Percentiles rank a stretch among this genome's conserved stretches.
Evolutionary conservation across 177 flowering plant genomes (phyloP).

Genomic region (Vitis hybrid): DNA sequence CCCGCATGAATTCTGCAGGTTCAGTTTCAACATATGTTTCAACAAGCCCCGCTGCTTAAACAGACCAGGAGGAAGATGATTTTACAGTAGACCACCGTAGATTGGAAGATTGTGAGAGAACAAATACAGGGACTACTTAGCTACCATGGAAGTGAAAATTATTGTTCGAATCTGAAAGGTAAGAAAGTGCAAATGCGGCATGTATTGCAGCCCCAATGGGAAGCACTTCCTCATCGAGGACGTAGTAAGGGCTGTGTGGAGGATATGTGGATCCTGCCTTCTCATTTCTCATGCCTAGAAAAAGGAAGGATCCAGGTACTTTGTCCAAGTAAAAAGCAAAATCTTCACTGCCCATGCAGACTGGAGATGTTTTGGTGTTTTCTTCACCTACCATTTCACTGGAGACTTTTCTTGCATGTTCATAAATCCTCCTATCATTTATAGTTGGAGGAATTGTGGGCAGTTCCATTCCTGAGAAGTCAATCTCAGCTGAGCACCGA

Average conservation of each 20-base stretch:
- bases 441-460: slow-evolving; percentile 51
- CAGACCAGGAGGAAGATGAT: too few relatives aligned
- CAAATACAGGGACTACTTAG: not conserved
- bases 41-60: too few relatives aligned
- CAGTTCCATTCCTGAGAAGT: slow-evolving; percentile 34
- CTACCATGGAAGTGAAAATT: not conserved
- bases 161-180: slow-evolving; percentile 19
- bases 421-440: slow-evolving; percentile 39
- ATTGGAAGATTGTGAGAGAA: too few relatives aligned
- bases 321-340: slow-evolving; percentile 53
- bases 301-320: slow-evolving; percentile 46
- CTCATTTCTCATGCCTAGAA: slow-evolving; percentile 49
- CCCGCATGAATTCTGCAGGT: too few relatives aligned
- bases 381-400: slow-evolving; percentile 38
- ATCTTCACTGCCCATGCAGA: slow-evolving; percentile 59
- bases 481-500: slow-evolving; percentile 44
- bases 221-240: slow-evolving; percentile 52
- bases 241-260: slow-evolving; percentile 52
- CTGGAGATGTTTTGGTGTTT: slow-evolving; percentile 26
- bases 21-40: too few relatives aligned
- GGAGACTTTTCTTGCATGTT: slow-evolving; percentile 29
- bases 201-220: slow-evolving; percentile 67
- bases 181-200: slow-evolving; percentile 53
- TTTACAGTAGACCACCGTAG: too few relatives aligned
- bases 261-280: slow-evolving; percentile 34